Conservation (phyloP, 2,329 filamentous ascomycete genomes). For the Balansia obtecta region DNA sequence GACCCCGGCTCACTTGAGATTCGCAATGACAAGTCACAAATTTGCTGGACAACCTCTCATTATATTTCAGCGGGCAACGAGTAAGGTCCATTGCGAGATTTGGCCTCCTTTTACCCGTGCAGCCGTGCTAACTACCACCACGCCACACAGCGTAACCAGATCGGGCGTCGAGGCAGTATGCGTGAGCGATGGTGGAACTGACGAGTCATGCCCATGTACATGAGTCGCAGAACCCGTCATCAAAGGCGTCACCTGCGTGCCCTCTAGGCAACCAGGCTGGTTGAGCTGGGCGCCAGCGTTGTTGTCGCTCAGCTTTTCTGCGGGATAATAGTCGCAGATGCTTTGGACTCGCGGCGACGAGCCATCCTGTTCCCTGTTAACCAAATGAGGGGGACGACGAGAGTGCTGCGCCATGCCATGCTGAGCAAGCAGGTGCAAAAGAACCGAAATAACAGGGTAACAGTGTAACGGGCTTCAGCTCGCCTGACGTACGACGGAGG, state of each 20-base stretch:
- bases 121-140: no score
- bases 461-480: neutral
- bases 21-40: neutral
- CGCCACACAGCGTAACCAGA: no score
- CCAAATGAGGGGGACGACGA: neutral
- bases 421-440: neutral
- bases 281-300: constrained; percentile 9
- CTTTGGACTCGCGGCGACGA: no score
- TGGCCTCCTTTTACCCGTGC: neutral
- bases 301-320: constrained; percentile 12
- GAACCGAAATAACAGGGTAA: neutral
- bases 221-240: no score
- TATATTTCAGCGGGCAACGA: neutral
- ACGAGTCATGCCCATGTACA: no score
- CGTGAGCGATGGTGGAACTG: no score
- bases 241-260: no score
- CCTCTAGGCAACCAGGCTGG: no score
- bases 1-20: neutral
- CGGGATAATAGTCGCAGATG: constrained; percentile 20
- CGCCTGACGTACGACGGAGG: neutral
- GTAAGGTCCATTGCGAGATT: neutral
- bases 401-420: neutral
- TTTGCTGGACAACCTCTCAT: neutral
- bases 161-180: no score
- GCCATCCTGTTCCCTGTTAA: no score